Conservation (phyloP, 2,329 filamentous ascomycete species). For the Fusarium palustre region DNA sequence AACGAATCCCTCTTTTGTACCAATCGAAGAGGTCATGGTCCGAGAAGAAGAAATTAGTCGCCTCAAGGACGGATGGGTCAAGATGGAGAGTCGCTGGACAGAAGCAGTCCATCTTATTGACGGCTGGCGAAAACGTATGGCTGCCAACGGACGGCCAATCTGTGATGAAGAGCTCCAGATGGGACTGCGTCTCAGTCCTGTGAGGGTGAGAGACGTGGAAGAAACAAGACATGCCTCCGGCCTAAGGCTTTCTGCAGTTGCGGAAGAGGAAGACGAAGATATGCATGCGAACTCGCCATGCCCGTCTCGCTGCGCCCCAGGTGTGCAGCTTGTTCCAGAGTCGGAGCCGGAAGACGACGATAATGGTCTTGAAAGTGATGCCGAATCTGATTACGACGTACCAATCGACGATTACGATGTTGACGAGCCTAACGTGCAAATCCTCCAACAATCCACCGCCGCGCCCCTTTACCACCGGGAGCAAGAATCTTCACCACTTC, state of each 20-base stretch:
- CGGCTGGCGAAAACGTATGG: conserved; percentile 87
- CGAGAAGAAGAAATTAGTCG: conserved; percentile 90
- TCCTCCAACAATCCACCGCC: conserved; percentile 58
- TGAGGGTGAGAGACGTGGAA: conserved; percentile 65
- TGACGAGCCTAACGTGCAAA: conserved; percentile 59
- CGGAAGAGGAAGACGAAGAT: conserved; percentile 58
- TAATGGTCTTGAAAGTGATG: conserved; percentile 52
- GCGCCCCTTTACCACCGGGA: conserved; percentile 44
- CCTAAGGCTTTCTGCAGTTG: conserved; percentile 59
- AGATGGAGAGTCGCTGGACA: conserved; percentile 91
- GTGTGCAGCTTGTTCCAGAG: conserved; percentile 24
- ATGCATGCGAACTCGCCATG: conserved; percentile 46
- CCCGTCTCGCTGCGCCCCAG: conserved; percentile 40
- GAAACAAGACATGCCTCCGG: conserved; percentile 57
- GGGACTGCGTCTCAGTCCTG: conserved; percentile 73
- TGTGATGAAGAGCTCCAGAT: conserved; percentile 75
- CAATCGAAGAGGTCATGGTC: conserved; percentile 92
- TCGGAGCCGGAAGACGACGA: conserved; percentile 44
- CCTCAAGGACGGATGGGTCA: conserved; percentile 87
- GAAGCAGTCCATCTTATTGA: conserved; percentile 93
- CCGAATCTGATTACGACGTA: conserved; percentile 58
- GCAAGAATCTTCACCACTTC: conserved; percentile 59
- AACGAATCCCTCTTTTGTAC: conserved; percentile 96
- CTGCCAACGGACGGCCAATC: conserved; percentile 74
- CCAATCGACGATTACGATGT: conserved; percentile 58